phyloP scores from a whole-genome alignment of 345 rosid species.

The Viola odorata region DNA sequence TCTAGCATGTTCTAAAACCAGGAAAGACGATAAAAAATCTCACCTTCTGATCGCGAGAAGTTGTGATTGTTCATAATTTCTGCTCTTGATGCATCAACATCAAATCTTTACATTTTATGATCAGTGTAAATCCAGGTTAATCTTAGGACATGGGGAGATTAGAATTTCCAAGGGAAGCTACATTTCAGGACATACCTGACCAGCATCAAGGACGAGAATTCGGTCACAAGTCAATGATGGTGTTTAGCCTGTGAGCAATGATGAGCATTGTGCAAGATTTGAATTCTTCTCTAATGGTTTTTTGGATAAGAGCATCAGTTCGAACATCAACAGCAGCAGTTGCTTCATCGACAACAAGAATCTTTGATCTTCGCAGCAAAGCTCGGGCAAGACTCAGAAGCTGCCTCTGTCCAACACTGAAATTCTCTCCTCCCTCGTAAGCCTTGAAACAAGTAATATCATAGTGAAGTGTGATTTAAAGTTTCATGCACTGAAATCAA shows the following conservation, averaged over 20 bases:
- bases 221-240: conserved; percentile 28
- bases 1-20: conserved; percentile 27
- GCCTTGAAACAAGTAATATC: conserved; percentile 11
- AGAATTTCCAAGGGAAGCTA: neutral
- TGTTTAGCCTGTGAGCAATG: conserved; percentile 30
- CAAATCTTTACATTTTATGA: neutral
- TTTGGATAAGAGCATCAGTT: conserved; percentile 30
- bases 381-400: conserved; percentile 29
- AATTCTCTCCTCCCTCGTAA: conserved; percentile 31
- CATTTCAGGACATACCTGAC: conserved; percentile 20
- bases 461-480: neutral
- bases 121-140: neutral
- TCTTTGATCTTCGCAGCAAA: conserved; percentile 26
- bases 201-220: conserved; percentile 32
- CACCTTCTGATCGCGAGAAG: neutral
- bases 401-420: conserved; percentile 34
- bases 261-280: conserved; percentile 27
- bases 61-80: conserved; percentile 1
- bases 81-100: too few relatives aligned
- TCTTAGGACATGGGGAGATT: neutral
- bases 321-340: conserved; percentile 33
- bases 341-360: conserved; percentile 33
- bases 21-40: neutral
- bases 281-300: conserved; percentile 29
- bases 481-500: neutral